A percentile compares a stretch with the other conserved stretches of the same genome.
These are phyloP conservation scores for Pseudogymnoascus pannorum DNA, from an alignment of 2,329 filamentous ascomycete genomes.

Conservation along the genomic window DNA sequence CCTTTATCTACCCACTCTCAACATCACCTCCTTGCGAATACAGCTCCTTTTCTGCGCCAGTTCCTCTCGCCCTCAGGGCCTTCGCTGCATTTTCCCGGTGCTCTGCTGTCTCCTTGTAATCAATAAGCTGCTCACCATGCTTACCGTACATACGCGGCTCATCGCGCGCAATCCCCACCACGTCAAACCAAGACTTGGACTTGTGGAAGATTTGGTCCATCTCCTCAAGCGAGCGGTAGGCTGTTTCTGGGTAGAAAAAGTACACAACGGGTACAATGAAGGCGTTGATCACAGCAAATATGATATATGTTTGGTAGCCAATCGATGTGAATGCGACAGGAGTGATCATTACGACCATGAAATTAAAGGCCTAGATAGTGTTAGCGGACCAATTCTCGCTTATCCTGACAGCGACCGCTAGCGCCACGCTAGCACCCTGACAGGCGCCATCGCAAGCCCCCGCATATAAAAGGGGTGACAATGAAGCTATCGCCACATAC, in stretches of 20 bases:
- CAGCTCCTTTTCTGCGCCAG: not conserved
- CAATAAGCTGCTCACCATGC: slow-evolving; percentile 47
- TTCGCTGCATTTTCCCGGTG: slow-evolving; percentile 13
- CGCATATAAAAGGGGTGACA: not conserved
- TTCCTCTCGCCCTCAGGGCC: not conserved
- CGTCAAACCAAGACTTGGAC: slow-evolving; percentile 37
- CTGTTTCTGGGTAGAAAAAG: slow-evolving; percentile 60
- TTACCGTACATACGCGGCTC: slow-evolving; percentile 52
- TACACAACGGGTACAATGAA: slow-evolving; percentile 37
- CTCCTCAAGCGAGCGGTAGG: slow-evolving; percentile 56
- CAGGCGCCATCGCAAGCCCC: slow-evolving; percentile 17
- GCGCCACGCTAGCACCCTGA: slow-evolving; percentile 23
- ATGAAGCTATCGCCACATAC: slow-evolving; percentile 7
- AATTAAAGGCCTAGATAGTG: slow-evolving; percentile 50
- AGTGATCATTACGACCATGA: slow-evolving; percentile 37
- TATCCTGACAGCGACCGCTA: slow-evolving; percentile 26
- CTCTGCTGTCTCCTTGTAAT: slow-evolving; percentile 25
- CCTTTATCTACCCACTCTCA: not conserved
- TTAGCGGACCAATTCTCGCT: slow-evolving; percentile 3
- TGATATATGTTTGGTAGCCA: slow-evolving; percentile 53
- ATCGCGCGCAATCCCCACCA: slow-evolving; percentile 36
- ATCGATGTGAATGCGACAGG: slow-evolving; percentile 40
- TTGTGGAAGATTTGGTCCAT: slow-evolving; percentile 60
- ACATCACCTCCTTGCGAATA: not conserved
- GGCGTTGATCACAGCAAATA: slow-evolving; percentile 48